Evolutionary conservation across 805 yeast species (phyloP), one percentile per base, ranked within the genome.

Genomic region (Saccharomycopsis fibuligera): DNA sequence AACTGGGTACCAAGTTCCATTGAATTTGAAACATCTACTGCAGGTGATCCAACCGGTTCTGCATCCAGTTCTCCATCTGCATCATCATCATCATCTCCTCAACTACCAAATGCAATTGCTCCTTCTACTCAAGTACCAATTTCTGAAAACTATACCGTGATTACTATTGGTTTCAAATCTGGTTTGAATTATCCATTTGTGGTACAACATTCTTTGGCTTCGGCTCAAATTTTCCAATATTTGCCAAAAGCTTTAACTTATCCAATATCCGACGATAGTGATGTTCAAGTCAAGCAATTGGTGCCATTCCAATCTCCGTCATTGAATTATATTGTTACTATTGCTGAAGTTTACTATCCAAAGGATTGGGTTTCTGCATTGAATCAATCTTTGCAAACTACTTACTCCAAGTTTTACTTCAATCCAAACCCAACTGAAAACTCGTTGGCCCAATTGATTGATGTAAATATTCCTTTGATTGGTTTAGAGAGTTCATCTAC

Each of bases 281-380:
- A 69, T 24, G 76, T 86, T 21, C 62, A 79, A 10, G 87, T 90
- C 55, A 68, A 70, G 51, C 78, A 82, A 62, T 73, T 91, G 58
- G 80, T 83, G 51, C 98, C 98, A 35, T 85, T 80, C 62, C 73
- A 81, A 17, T 75, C 22, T 74, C 86, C 5, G 77, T 9, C 65
- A 76, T 71, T 70, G 41, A 68, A 69, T 43, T 91, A 87, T 64
- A 75, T 88, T 53, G 86, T 86, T 45, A 85, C 97, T 0, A 85
- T 90, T 54, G 98, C 97, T 5, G 84, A 84, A 62, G 83, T 87
- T 48, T 88, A 86, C 62, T 83, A 87, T 67, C 96, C 96, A 22
- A 62, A 67, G 8, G 62, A 64, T 14, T 65, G 73, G 29, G 73
- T 86, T 14, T 57, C 63, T 2, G 62, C 68, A 0, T 50, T 53